A percentile compares a stretch with the other conserved stretches of the same genome.
Conservation (phyloP, 495 filamentous ascomycete species). For the Podospora pseudocomata region DNA sequence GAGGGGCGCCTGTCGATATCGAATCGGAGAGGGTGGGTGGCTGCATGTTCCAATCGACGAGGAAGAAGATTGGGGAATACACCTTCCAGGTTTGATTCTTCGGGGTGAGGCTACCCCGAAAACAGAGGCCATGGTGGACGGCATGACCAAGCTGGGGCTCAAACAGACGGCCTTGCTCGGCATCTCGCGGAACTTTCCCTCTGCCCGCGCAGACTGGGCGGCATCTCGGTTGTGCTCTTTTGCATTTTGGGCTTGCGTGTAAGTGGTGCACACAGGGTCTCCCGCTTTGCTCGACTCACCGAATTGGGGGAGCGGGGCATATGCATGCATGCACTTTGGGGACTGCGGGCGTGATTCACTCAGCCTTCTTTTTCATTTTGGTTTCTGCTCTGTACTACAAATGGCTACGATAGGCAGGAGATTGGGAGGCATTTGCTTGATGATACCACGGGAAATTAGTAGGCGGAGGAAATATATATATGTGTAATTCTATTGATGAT, state of each 20-base stretch:
- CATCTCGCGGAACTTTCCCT: neutral
- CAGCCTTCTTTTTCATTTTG: neutral
- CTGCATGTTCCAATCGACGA: neutral
- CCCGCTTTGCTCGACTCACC: neutral
- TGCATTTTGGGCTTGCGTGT: neutral
- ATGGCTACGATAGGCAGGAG: neutral
- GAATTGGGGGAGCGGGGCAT: constrained; percentile 4
- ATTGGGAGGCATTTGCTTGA: neutral
- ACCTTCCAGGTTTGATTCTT: neutral
- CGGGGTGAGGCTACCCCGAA: constrained; percentile 4
- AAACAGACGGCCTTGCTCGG: neutral
- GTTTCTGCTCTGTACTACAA: neutral
- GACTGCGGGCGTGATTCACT: neutral
- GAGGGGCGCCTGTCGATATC: neutral
- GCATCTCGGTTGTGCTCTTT: neutral
- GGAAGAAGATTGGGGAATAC: neutral
- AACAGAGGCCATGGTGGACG: neutral
- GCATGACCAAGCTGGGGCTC: neutral
- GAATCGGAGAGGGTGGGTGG: neutral
- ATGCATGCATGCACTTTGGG: neutral
- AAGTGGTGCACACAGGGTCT: neutral
- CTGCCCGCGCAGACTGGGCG: neutral
- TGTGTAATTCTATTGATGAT: neutral
- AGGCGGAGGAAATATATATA: neutral
- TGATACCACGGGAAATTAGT: neutral